Evolutionary conservation across 2,329 filamentous ascomycete genomes (phyloP).

Genomic region (Pseudopyrenochaeta lycopersici): DNA sequence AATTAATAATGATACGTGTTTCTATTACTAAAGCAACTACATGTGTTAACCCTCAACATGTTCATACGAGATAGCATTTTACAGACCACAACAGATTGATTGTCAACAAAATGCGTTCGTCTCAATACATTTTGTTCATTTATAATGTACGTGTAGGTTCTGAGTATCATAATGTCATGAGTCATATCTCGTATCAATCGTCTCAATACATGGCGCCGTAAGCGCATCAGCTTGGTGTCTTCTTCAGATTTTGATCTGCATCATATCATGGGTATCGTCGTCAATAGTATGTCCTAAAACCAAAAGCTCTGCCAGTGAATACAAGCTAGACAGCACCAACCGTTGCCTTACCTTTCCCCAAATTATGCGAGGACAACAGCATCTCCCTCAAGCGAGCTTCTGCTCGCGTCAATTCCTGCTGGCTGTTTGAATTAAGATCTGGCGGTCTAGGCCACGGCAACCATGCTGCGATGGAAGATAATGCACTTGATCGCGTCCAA

Average conservation of each 20-base stretch:
- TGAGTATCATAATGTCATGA: background rate
- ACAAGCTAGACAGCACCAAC: conserved; percentile 27
- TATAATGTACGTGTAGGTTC: too few species aligned
- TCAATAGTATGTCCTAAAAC: background rate
- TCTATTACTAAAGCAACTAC: too few species aligned
- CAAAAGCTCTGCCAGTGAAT: background rate
- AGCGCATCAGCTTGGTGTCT: too few species aligned
- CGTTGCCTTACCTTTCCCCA: conserved; percentile 39
- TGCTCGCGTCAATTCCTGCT: conserved; percentile 40
- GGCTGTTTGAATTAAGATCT: conserved; percentile 18
- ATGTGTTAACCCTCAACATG: too few species aligned
- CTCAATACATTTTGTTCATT: too few species aligned
- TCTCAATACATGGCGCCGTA: background rate
- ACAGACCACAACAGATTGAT: too few species aligned
- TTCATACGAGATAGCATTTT: too few species aligned
- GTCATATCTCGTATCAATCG: conserved; percentile 12
- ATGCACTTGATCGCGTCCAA: conserved; percentile 35
- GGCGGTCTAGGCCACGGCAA: conserved; percentile 44
- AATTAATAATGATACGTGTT: too few species aligned
- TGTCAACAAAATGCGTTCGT: background rate
- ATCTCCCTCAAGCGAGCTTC: conserved; percentile 44
- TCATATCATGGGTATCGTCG: background rate
- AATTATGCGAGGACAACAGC: conserved; percentile 34
- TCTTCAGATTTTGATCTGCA: background rate
- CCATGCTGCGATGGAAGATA: conserved; percentile 46